These are phyloP conservation scores for Rhodotorula graminis DNA, from an alignment of 768 basidiomycete species.

Conservation along the genomic window DNA sequence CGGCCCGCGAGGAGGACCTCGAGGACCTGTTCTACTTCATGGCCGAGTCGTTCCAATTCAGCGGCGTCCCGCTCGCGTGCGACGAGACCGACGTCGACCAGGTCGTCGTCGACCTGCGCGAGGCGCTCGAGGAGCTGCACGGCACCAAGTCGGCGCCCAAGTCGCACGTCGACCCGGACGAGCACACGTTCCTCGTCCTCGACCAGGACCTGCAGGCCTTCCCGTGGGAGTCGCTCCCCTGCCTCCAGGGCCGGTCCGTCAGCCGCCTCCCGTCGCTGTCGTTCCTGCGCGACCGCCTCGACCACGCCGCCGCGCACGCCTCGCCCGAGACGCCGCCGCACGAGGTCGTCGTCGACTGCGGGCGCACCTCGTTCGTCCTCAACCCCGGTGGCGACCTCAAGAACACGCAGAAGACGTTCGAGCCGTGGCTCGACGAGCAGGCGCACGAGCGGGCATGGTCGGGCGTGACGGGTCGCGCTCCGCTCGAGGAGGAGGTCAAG, in stretches of 20 bases:
- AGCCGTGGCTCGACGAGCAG: constrained; percentile 71
- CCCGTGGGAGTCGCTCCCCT: constrained; percentile 93
- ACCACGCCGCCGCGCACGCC: constrained; percentile 51
- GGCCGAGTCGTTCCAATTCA: constrained; percentile 87
- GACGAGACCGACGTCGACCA: constrained; percentile 89
- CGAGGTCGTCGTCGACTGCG: constrained; percentile 55
- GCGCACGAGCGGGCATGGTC: constrained; percentile 66
- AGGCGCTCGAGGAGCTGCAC: constrained; percentile 67
- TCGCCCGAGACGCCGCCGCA: not conserved
- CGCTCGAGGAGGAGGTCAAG: constrained; percentile 78
- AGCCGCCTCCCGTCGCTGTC: constrained; percentile 87
- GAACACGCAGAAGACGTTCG: constrained; percentile 76
- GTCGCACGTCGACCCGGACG: constrained; percentile 49
- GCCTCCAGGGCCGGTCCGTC: constrained; percentile 73
- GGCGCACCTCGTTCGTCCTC: constrained; percentile 72
- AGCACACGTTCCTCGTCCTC: constrained; percentile 79
- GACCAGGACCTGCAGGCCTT: constrained; percentile 83
- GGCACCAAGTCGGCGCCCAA: constrained; percentile 47
- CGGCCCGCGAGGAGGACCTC: constrained; percentile 84
- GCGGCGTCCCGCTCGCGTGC: constrained; percentile 78
- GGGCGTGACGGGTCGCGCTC: constrained; percentile 67
- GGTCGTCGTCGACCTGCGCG: constrained; percentile 69
- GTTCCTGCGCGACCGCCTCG: constrained; percentile 78
- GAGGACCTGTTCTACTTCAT: constrained; percentile 93
- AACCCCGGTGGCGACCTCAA: constrained; percentile 89